Conservation (phyloP, 495 filamentous ascomycete genomes). For the Penicillium verhagenii region DNA sequence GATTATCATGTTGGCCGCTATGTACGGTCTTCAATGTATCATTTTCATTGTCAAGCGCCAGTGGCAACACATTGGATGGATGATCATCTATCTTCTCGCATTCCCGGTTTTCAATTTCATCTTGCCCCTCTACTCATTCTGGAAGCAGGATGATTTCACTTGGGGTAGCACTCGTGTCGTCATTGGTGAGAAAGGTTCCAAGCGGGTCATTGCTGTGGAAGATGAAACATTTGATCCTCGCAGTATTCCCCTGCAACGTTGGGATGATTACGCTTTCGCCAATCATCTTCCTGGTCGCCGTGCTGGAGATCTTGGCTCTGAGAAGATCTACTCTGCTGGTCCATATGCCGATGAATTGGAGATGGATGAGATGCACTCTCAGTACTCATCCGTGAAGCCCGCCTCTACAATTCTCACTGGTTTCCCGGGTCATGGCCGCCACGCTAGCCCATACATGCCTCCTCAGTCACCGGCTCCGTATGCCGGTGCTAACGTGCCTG, state of each 20-base stretch:
- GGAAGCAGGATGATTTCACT: constrained; percentile 95
- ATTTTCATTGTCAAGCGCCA: constrained; percentile 95
- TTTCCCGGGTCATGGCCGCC: constrained; percentile 63
- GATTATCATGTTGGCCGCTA: constrained; percentile 79
- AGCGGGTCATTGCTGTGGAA: constrained; percentile 81
- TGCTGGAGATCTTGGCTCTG: constrained; percentile 56
- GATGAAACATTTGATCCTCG: constrained; percentile 88
- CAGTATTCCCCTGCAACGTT: constrained; percentile 89
- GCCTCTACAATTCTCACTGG: constrained; percentile 89
- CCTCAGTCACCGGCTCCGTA: constrained; percentile 76
- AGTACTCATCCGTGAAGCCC: constrained; percentile 93
- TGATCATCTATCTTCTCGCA: constrained; percentile 95
- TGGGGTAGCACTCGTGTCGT: constrained; percentile 60
- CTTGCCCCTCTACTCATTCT: constrained; percentile 95
- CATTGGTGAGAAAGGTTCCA: constrained; percentile 87
- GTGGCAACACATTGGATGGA: constrained; percentile 98
- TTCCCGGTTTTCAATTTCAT: constrained; percentile 93
- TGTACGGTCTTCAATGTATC: constrained; percentile 92
- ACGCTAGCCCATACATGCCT: constrained; percentile 64
- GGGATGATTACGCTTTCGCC: constrained; percentile 93
- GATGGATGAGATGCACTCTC: constrained; percentile 96
- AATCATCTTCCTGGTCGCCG: constrained; percentile 93
- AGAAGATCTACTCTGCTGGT: constrained; percentile 58
- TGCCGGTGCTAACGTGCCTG: constrained; percentile 45
- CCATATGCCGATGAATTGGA: constrained; percentile 75